phyloP scores from a whole-genome alignment of 495 filamentous ascomycete species.

The Penicillium diatomitis region DNA sequence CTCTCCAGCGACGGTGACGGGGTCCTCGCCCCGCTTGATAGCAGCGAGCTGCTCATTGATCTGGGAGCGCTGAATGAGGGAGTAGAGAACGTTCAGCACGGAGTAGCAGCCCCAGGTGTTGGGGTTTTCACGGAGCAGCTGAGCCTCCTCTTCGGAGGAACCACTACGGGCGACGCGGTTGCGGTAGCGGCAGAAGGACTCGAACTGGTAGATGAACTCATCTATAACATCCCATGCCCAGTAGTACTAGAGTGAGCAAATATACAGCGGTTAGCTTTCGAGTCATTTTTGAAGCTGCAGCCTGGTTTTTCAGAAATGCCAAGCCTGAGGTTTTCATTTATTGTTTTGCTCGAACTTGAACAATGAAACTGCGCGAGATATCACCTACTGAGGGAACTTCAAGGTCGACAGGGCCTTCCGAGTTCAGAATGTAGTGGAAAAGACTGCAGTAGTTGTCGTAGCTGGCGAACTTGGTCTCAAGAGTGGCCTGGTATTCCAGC shows the following conservation, averaged over 20 bases:
- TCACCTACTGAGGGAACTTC: slow-evolving; percentile 84
- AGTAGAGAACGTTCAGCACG: slow-evolving; percentile 98
- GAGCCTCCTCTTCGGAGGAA: slow-evolving; percentile 79
- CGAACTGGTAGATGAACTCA: slow-evolving; percentile 99
- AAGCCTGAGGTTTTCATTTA: slow-evolving; percentile 8
- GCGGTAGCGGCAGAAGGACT: slow-evolving; percentile 95
- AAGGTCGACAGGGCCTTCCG: slow-evolving; percentile 91
- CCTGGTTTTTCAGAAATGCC: slow-evolving; percentile 5
- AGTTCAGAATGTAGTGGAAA: slow-evolving; percentile 98
- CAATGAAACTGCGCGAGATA: not conserved
- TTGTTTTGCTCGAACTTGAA: slow-evolving; percentile 3
- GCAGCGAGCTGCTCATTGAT: slow-evolving; percentile 94
- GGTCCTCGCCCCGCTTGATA: slow-evolving; percentile 88
- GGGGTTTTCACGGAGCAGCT: slow-evolving; percentile 86
- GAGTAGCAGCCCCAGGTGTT: slow-evolving; percentile 99
- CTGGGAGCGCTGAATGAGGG: slow-evolving; percentile 92
- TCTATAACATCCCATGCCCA: slow-evolving; percentile 99
- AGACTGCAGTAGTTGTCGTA: slow-evolving; percentile 99
- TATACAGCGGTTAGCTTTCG: too few relatives aligned
- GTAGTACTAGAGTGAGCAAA: slow-evolving; percentile 60
- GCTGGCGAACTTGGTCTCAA: slow-evolving; percentile 93
- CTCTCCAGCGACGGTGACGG: slow-evolving; percentile 74
- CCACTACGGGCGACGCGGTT: slow-evolving; percentile 79
- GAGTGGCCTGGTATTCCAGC: slow-evolving; percentile 84
- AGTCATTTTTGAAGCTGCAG: too few relatives aligned